Percentiles rank a stretch among this genome's conserved stretches.
Conservation (phyloP, 768 basidiomycete species). For the Trametes cingulata region DNA sequence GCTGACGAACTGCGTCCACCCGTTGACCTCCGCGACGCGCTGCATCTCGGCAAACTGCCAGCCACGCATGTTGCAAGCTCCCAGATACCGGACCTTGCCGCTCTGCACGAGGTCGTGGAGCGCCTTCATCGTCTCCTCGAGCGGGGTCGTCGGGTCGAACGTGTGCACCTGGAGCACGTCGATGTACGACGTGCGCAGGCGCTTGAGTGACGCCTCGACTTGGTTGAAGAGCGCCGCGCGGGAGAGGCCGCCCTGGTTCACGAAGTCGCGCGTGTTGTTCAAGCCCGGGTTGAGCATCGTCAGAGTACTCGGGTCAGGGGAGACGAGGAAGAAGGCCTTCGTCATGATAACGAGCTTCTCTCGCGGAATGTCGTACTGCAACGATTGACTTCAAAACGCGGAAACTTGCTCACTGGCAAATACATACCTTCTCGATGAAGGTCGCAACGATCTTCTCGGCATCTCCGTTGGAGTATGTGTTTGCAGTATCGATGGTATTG, state of each 20-base stretch:
- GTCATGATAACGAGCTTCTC: constrained; percentile 30
- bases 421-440: constrained; percentile 39
- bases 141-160: constrained; percentile 39
- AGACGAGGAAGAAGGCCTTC: constrained; percentile 26
- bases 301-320: constrained; percentile 9
- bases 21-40: constrained; percentile 43
- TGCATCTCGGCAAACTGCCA: constrained; percentile 43
- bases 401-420: not conserved
- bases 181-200: constrained; percentile 39
- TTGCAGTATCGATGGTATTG: constrained; percentile 33
- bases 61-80: constrained; percentile 32
- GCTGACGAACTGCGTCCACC: constrained; percentile 55
- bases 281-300: constrained; percentile 4
- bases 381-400: too few relatives aligned
- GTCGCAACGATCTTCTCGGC: constrained; percentile 44
- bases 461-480: constrained; percentile 40
- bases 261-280: constrained; percentile 33
- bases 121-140: constrained; percentile 51
- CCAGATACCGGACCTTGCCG: constrained; percentile 54
- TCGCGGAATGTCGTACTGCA: constrained; percentile 28
- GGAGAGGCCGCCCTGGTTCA: constrained; percentile 48
- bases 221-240: constrained; percentile 41
- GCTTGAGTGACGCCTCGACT: constrained; percentile 37
- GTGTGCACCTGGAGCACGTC: constrained; percentile 49
- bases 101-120: constrained; percentile 49